Conservation (phyloP, 2,329 filamentous ascomycete genomes). For the Niveomyces coronatus region DNA sequence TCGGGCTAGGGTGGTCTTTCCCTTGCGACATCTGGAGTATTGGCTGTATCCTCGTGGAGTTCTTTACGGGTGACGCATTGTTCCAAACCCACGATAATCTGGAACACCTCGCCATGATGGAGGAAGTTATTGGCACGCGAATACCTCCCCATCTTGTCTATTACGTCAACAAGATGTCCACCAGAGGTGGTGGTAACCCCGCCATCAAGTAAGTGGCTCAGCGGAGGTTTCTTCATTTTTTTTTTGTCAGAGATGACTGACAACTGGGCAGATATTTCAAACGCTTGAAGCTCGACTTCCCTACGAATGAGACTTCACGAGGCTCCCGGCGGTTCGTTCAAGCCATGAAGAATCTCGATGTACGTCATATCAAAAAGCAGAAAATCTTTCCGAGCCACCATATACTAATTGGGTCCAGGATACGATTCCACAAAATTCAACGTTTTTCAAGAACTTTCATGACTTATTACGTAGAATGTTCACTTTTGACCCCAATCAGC, state of each 20-base stretch:
- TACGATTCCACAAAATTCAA: constrained; percentile 50
- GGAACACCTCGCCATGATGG: constrained; percentile 67
- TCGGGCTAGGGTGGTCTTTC: constrained; percentile 61
- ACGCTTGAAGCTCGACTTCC: constrained; percentile 54
- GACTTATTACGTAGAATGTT: constrained; percentile 58
- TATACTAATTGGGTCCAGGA: constrained; percentile 33
- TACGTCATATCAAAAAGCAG: too few species aligned
- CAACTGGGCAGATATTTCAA: constrained; percentile 50
- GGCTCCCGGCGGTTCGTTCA: constrained; percentile 58
- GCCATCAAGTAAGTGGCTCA: constrained; percentile 54
- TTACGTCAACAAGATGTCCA: constrained; percentile 38
- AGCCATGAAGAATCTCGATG: constrained; percentile 59
- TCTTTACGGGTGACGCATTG: constrained; percentile 60
- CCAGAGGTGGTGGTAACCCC: constrained; percentile 46
- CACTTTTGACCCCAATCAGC: constrained; percentile 53
- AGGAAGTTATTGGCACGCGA: constrained; percentile 50
- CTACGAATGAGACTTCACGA: constrained; percentile 50
- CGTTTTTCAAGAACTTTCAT: constrained; percentile 52
- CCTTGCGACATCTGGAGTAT: constrained; percentile 68
- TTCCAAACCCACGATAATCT: constrained; percentile 66
- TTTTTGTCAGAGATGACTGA: constrained; percentile 16
- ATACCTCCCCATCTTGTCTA: constrained; percentile 50
- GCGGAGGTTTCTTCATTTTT: too few species aligned
- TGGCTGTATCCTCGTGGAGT: constrained; percentile 61
- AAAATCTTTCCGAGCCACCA: too few species aligned